Percentiles rank a stretch among this genome's conserved stretches.
Conservation (phyloP, 2,329 filamentous ascomycete species). For the Botrytis tulipae region DNA sequence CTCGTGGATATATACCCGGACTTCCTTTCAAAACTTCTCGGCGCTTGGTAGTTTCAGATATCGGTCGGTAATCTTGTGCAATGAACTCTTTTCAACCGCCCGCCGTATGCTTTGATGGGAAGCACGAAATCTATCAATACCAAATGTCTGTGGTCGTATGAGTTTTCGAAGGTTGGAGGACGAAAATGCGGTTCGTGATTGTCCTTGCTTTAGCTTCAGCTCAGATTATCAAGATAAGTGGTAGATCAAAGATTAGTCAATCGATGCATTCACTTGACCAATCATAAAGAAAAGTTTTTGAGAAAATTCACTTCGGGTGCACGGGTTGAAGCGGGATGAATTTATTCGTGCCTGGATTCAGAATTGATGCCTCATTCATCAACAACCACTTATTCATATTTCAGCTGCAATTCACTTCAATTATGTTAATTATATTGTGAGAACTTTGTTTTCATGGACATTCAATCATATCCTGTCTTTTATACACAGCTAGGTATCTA, state of each 20-base stretch:
- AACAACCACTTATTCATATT: neutral
- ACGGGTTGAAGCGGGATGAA: neutral
- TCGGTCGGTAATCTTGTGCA: neutral
- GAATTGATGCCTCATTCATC: neutral
- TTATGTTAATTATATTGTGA: too few relatives aligned
- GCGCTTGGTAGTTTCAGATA: neutral
- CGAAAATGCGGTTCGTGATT: neutral
- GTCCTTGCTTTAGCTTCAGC: neutral
- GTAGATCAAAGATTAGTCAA: neutral
- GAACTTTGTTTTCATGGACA: neutral
- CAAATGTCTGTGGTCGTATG: neutral
- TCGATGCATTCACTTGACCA: neutral
- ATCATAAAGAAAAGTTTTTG: neutral
- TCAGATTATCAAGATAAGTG: constrained; percentile 14
- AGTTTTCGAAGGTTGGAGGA: neutral
- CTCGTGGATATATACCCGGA: neutral
- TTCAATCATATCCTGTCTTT: constrained; percentile 21
- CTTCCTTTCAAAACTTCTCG: neutral
- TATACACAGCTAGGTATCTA: constrained; percentile 27
- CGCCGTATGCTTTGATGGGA: neutral
- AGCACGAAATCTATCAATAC: neutral
- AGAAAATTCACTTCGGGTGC: neutral
- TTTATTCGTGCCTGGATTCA: neutral
- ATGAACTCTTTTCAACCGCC: neutral
- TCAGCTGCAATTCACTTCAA: neutral